Evolutionary conservation across 2,329 filamentous ascomycete genomes (phyloP).

Genomic region (Curvularia spicifera): DNA sequence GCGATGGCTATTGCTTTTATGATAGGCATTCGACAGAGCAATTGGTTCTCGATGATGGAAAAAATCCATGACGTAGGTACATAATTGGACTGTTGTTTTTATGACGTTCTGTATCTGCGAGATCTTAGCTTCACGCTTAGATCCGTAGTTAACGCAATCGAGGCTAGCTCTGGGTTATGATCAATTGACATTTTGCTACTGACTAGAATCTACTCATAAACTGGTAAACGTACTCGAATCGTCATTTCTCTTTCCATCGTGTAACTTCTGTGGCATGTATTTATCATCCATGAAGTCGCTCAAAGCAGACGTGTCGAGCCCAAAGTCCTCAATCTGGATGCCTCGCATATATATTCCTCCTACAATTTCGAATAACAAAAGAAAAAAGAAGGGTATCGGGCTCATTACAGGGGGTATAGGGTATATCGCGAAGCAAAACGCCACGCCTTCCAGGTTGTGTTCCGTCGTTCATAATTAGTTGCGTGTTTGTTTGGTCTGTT

Average conservation of each 20-base stretch:
- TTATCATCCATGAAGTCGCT: not conserved
- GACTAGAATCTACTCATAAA: not conserved
- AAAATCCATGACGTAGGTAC: constrained; percentile 18
- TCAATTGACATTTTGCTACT: not conserved
- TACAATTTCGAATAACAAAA: constrained; percentile 7
- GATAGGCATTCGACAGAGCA: not conserved
- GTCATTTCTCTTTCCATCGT: not conserved
- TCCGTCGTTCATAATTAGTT: constrained; percentile 5
- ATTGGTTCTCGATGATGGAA: not conserved
- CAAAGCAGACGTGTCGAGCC: not conserved
- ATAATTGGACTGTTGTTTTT: constrained; percentile 5
- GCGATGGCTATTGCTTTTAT: constrained; percentile 11
- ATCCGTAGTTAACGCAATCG: not conserved
- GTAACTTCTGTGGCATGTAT: not conserved
- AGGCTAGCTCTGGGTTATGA: not conserved
- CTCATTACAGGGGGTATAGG: constrained; percentile 28
- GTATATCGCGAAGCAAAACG: constrained; percentile 29
- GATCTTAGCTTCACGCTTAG: constrained; percentile 6
- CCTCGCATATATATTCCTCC: not conserved
- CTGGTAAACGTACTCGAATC: not conserved
- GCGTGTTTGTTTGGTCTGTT: constrained; percentile 5
- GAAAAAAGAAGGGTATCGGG: constrained; percentile 20
- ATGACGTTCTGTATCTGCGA: constrained; percentile 14
- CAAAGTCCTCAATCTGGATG: not conserved
- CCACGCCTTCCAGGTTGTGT: constrained; percentile 12